A percentile compares a stretch with the other conserved stretches of the same genome.
Evolutionary conservation across 1,139 yeast genomes (phyloP).

Genomic region (Casaregolazyma suthepensis): DNA sequence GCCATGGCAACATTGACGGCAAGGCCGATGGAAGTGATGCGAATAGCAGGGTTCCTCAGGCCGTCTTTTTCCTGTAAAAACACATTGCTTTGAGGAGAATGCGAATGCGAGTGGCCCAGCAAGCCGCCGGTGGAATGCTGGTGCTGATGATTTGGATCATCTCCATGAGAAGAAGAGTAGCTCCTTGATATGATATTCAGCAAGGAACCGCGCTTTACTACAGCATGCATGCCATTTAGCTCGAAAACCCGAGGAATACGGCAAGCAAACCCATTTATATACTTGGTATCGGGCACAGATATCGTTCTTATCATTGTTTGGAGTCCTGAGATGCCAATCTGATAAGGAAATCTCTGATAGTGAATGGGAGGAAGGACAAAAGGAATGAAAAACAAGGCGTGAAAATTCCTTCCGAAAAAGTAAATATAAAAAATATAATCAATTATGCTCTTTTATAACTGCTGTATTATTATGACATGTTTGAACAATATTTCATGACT

Average conservation of each 20-base stretch:
- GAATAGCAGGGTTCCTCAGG: slow-evolving; percentile 71
- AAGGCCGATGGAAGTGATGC: slow-evolving; percentile 90
- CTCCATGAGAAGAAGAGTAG: slow-evolving; percentile 20
- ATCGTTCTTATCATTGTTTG: background rate
- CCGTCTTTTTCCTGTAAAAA: slow-evolving; percentile 29
- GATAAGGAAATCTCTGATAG: background rate
- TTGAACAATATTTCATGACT: background rate
- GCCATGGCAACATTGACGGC: slow-evolving; percentile 82
- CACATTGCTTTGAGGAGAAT: slow-evolving; percentile 25
- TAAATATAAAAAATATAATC: too few relatives aligned
- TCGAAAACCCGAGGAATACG: background rate
- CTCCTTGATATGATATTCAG: background rate
- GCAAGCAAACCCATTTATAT: background rate
- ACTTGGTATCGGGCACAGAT: background rate
- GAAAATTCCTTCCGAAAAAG: background rate
- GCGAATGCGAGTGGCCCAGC: slow-evolving; percentile 28
- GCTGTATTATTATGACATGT: background rate
- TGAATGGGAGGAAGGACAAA: background rate
- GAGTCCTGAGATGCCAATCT: background rate
- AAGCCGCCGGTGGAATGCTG: slow-evolving; percentile 20
- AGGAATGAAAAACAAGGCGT: background rate
- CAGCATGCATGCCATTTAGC: background rate
- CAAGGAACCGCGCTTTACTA: background rate
- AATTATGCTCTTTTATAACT: background rate
- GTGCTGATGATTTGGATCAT: slow-evolving; percentile 28